A percentile compares a stretch with the other conserved stretches of the same genome.
Evolutionary conservation across 257 asterid genomes (phyloP).

Genomic region (Solanum raphanifolium): DNA sequence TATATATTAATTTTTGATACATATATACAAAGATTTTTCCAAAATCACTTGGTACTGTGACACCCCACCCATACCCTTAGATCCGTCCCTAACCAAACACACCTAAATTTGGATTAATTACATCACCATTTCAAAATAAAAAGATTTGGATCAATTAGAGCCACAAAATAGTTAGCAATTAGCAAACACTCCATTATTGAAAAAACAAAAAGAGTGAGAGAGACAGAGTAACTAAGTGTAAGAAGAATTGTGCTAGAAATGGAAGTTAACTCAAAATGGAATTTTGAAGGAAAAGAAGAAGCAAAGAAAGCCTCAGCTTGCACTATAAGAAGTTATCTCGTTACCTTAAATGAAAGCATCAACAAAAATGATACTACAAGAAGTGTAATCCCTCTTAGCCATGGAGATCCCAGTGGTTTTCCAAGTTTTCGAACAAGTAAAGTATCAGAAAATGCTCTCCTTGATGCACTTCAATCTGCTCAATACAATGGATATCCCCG

Average conservation of each 20-base stretch:
- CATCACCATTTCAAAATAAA: neutral
- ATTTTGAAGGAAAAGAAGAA: constrained; percentile 16
- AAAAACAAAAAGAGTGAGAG: neutral
- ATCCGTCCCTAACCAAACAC: neutral
- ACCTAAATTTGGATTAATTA: neutral
- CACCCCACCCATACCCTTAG: no score
- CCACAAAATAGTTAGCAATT: no score
- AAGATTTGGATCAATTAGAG: no score
- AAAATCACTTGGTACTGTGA: no score
- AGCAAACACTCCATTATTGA: neutral
- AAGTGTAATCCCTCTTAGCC: constrained; percentile 46
- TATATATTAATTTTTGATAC: no score
- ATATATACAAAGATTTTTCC: no score
- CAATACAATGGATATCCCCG: constrained; percentile 44
- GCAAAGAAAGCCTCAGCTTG: constrained; percentile 11
- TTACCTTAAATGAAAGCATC: constrained; percentile 4
- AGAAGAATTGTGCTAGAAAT: neutral
- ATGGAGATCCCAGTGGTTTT: constrained; percentile 56
- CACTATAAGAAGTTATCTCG: constrained; percentile 6
- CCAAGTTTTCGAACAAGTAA: constrained; percentile 41
- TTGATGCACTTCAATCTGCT: constrained; percentile 33
- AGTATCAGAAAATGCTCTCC: constrained; percentile 35
- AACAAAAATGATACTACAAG: constrained; percentile 16
- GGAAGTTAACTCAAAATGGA: neutral
- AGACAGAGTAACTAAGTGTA: no score